These are phyloP conservation scores for Pseudoscleropodium purum DNA, from an alignment of 225 moss, liverwort and hornwort genomes.

Conservation along the genomic window DNA sequence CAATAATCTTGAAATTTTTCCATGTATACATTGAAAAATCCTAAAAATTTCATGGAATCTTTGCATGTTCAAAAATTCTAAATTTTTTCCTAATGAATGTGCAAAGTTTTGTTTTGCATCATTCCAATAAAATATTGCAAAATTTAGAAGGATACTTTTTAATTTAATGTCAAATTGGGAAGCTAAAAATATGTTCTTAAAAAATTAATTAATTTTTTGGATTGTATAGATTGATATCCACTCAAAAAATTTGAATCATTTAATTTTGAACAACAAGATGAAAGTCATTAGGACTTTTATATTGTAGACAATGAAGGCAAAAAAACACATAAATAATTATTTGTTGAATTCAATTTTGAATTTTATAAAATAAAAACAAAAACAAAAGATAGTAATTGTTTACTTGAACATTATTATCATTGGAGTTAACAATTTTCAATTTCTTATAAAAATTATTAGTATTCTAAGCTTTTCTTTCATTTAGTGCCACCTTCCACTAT, in stretches of 20 bases:
- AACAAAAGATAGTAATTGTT: not conserved
- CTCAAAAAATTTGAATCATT: not conserved
- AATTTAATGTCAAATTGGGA: not conserved
- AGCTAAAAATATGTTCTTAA: no score
- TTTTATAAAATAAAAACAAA: not conserved
- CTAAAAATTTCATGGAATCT: no score
- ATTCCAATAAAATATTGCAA: not conserved
- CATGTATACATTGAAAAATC: no score
- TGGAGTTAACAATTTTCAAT: not conserved
- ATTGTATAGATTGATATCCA: not conserved
- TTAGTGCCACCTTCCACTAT: not conserved
- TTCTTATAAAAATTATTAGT: not conserved
- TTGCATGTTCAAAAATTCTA: no score
- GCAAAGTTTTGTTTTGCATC: not conserved
- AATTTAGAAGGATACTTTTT: not conserved
- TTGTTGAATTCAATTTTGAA: not conserved
- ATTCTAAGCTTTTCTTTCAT: not conserved
- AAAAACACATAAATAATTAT: not conserved
- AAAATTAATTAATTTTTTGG: not conserved
- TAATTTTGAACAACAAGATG: accelerated
- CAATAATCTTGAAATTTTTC: not conserved
- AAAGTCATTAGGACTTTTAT: not conserved
- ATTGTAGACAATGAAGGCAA: not conserved
- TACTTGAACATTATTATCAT: not conserved
- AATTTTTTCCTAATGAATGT: no score